A percentile compares a stretch with the other conserved stretches of the same genome.
Evolutionary conservation across 352 stramenopile species (phyloP).

Genomic region (Globisporangium perplexum): DNA sequence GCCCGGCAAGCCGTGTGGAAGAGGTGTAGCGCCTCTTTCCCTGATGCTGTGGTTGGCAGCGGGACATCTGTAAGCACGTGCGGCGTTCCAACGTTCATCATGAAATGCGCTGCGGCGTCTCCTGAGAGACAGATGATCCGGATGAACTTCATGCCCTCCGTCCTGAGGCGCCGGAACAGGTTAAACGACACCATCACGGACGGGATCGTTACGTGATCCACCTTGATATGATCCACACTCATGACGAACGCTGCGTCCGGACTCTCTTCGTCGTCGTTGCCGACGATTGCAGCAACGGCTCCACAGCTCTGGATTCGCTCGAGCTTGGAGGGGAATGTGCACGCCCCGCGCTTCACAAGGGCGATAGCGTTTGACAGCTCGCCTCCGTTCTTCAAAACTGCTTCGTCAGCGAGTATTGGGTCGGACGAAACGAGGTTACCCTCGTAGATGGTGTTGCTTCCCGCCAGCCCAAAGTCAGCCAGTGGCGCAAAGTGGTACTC

Average conservation of each 20-base stretch:
- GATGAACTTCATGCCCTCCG: conserved; percentile 15
- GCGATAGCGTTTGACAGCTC: conserved; percentile 33
- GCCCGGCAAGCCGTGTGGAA: conserved; percentile 31
- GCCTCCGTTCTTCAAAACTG: conserved; percentile 26
- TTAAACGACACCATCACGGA: conserved; percentile 58
- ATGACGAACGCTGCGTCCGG: conserved; percentile 61
- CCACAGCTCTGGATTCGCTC: conserved; percentile 51
- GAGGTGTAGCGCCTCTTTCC: neutral
- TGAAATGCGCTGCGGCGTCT: conserved; percentile 27
- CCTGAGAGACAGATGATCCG: conserved; percentile 50
- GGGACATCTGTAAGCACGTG: conserved; percentile 21
- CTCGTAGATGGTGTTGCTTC: conserved; percentile 34
- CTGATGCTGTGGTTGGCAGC: conserved; percentile 1
- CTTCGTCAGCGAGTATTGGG: conserved; percentile 37
- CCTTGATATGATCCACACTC: conserved; percentile 60
- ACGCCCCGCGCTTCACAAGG: conserved; percentile 51
- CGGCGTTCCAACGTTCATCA: conserved; percentile 14
- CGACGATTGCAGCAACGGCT: conserved; percentile 55
- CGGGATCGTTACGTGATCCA: conserved; percentile 62
- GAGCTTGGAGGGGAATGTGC: conserved; percentile 66
- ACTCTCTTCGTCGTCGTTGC: conserved; percentile 51
- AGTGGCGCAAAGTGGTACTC: conserved; percentile 52
- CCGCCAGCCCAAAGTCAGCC: conserved; percentile 50
- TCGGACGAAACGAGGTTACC: conserved; percentile 37
- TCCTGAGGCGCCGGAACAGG: conserved; percentile 30